Percentiles rank a stretch among this genome's conserved stretches.
Conservation (phyloP, 176 grass and related monocot species). For the Eleusine indica region DNA sequence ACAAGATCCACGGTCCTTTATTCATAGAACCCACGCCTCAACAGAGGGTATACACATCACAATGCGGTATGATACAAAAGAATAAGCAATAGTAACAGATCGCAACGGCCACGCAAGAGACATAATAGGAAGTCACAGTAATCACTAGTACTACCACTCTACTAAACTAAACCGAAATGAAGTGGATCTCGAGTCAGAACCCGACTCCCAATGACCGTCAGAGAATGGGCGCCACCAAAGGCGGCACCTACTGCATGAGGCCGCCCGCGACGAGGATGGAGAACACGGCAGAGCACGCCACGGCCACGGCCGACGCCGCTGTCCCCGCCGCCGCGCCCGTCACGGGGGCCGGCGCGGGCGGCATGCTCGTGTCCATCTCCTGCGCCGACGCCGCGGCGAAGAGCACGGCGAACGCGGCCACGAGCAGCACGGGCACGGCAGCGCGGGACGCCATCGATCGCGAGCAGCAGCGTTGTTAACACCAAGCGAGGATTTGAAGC, state of each 20-base stretch:
- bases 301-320: slow-evolving; percentile 45
- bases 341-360: slow-evolving; percentile 50
- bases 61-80: slow-evolving; percentile 59
- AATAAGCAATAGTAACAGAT: slow-evolving; percentile 44
- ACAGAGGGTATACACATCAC: slow-evolving; percentile 18
- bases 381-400: slow-evolving; percentile 61
- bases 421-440: slow-evolving; percentile 37
- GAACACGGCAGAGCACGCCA: slow-evolving; percentile 53
- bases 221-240: neutral
- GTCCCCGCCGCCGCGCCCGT: slow-evolving; percentile 55
- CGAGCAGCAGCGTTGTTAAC: neutral
- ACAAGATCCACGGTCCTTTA: slow-evolving; percentile 33
- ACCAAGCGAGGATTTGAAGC: neutral
- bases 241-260: slow-evolving; percentile 55
- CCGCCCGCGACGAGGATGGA: slow-evolving; percentile 53
- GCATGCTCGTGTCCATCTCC: slow-evolving; percentile 42
- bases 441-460: slow-evolving; percentile 58
- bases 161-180: neutral
- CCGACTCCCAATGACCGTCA: neutral
- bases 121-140: neutral
- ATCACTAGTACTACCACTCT: neutral
- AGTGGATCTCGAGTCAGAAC: neutral
- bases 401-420: slow-evolving; percentile 52
- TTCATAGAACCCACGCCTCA: slow-evolving; percentile 33
- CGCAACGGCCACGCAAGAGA: slow-evolving; percentile 31